Conservation (phyloP, 1,284 basidiomycete genomes). For the Chiua sp. region DNA sequence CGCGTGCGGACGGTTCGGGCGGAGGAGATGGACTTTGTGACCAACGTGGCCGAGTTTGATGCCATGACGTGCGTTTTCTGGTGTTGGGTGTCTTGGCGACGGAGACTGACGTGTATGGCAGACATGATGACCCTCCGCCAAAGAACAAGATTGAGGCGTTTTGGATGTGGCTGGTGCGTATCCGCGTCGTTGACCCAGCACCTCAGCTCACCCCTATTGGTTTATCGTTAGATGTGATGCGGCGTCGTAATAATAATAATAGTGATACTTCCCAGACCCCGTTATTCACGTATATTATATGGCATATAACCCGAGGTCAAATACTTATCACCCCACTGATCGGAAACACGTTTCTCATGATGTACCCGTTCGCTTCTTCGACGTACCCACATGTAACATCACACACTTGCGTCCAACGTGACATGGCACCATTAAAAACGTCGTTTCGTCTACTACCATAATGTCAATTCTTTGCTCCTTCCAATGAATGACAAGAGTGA, state of each 20-base stretch:
- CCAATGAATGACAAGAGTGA: background rate
- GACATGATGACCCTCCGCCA: constrained; percentile 33
- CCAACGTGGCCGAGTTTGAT: constrained; percentile 56
- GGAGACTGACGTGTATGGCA: constrained; percentile 3
- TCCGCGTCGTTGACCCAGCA: background rate
- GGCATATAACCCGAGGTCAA: too few species aligned
- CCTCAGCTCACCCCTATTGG: background rate
- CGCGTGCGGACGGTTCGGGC: constrained; percentile 42
- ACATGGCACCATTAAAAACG: background rate
- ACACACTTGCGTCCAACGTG: background rate
- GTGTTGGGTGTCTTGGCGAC: background rate
- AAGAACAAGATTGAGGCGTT: constrained; percentile 32
- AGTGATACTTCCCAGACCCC: background rate
- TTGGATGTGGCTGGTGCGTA: constrained; percentile 34
- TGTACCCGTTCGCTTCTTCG: background rate
- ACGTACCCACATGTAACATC: background rate
- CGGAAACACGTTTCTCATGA: too few species aligned
- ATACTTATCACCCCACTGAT: too few species aligned
- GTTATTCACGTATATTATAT: too few species aligned
- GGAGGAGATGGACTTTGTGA: constrained; percentile 64
- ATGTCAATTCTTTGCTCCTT: background rate
- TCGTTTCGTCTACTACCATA: background rate
- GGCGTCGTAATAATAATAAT: background rate
- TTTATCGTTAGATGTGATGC: constrained; percentile 11
- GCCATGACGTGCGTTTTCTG: constrained; percentile 42